Conservation (phyloP, 208 protist species). For the Endotrypanum monterogeii region DNA sequence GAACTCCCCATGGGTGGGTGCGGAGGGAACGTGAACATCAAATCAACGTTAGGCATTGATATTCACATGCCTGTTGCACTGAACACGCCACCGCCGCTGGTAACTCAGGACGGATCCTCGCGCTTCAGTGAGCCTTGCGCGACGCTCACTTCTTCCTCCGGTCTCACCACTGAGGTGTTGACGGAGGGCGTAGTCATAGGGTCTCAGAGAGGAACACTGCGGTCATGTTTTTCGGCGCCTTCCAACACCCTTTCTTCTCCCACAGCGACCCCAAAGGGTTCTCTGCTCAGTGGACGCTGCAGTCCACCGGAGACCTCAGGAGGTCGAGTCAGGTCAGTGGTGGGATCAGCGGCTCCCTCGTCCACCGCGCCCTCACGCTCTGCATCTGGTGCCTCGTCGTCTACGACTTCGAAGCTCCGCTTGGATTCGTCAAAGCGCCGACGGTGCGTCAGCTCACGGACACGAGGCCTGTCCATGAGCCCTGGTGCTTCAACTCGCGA, state of each 20-base stretch:
- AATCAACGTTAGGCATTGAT: background rate
- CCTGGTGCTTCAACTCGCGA: background rate
- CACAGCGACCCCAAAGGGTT: background rate
- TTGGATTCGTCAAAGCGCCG: background rate
- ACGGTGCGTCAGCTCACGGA: background rate
- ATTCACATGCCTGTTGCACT: background rate
- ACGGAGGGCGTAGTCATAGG: background rate
- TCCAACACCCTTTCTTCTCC: background rate
- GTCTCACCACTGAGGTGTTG: background rate
- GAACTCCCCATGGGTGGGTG: background rate
- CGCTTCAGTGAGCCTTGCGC: background rate
- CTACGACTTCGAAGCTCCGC: background rate
- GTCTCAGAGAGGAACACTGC: background rate
- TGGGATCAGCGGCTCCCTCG: background rate
- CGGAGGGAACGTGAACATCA: background rate
- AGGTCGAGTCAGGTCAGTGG: background rate
- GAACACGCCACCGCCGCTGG: background rate
- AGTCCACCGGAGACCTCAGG: background rate
- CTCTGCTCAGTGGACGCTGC: background rate
- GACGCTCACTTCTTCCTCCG: background rate
- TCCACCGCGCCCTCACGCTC: background rate
- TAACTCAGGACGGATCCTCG: background rate
- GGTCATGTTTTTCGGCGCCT: background rate
- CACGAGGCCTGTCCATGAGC: background rate
- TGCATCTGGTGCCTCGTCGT: slow-evolving; percentile 8